Percentiles rank a stretch among this genome's conserved stretches.
phyloP scores from a whole-genome alignment of 139 green algal genomes.

The Chloropicon primus region DNA sequence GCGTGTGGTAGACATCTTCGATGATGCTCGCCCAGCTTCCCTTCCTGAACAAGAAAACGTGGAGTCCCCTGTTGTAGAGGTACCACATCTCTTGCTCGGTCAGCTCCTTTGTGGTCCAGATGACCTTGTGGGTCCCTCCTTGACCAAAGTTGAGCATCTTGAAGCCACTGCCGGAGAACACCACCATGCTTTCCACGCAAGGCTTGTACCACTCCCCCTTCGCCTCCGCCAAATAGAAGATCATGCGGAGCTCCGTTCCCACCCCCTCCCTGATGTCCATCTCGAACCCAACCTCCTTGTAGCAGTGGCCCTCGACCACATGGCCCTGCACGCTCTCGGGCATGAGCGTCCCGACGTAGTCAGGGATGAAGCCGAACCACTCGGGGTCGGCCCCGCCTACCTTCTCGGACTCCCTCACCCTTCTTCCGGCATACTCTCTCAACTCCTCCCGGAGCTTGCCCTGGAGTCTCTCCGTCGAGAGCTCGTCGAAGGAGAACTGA shows the following conservation, averaged over 20 bases:
- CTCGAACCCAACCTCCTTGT: background rate
- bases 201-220: background rate
- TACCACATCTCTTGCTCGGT: background rate
- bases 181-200: background rate
- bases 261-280: background rate
- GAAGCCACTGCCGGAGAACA: background rate
- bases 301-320: background rate
- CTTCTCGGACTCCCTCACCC: background rate
- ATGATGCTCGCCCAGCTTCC: background rate
- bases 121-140: background rate
- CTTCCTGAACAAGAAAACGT: background rate
- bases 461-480: background rate
- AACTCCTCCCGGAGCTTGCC: background rate
- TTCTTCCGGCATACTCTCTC: background rate
- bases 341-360: background rate
- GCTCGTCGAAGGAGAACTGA: background rate
- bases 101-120: background rate
- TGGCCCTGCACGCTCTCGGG: background rate
- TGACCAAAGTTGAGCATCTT: background rate
- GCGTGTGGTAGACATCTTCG: background rate
- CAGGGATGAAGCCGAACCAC: background rate
- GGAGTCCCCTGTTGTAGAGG: background rate
- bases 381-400: background rate
- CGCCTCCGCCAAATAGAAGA: background rate
- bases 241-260: background rate